phyloP scores from a whole-genome alignment of 2,329 filamentous ascomycete species.

The Diplodia scrobiculata region DNA sequence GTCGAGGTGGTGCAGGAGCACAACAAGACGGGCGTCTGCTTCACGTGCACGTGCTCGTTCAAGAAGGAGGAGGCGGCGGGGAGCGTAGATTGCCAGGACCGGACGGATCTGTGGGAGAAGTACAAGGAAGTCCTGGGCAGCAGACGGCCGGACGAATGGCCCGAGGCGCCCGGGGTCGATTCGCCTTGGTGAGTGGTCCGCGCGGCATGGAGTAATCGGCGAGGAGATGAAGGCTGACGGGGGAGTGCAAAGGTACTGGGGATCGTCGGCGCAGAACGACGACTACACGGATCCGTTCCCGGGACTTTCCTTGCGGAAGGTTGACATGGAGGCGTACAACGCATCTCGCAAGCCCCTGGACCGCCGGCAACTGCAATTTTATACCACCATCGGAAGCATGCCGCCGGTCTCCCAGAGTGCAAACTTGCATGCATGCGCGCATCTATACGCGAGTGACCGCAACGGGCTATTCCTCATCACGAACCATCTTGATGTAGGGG shows the following conservation, averaged over 20 bases:
- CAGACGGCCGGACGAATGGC: slow-evolving; percentile 36
- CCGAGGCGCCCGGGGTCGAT: slow-evolving; percentile 43
- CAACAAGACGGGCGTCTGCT: slow-evolving; percentile 50
- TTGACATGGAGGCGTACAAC: slow-evolving; percentile 57
- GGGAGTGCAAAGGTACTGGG: slow-evolving; percentile 34
- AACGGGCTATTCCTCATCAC: slow-evolving; percentile 58
- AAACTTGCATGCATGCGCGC: slow-evolving; percentile 60
- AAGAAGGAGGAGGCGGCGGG: slow-evolving; percentile 48
- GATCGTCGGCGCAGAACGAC: slow-evolving; percentile 39
- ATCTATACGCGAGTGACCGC: slow-evolving; percentile 60
- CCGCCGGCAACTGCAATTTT: slow-evolving; percentile 41
- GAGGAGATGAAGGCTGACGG: slow-evolving; percentile 33
- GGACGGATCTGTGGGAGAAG: slow-evolving; percentile 40
- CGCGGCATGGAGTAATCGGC: background rate
- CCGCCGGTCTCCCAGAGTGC: slow-evolving; percentile 37
- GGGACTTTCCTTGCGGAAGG: slow-evolving; percentile 55
- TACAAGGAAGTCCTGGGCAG: slow-evolving; percentile 42
- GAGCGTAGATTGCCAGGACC: slow-evolving; percentile 42
- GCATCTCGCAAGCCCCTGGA: slow-evolving; percentile 42
- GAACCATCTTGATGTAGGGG: slow-evolving; percentile 44
- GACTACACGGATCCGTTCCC: slow-evolving; percentile 47
- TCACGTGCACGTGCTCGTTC: slow-evolving; percentile 57
- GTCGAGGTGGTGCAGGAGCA: slow-evolving; percentile 56
- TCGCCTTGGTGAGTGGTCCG: slow-evolving; percentile 37
- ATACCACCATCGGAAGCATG: slow-evolving; percentile 41